phyloP scores from a whole-genome alignment of 2,329 filamentous ascomycete genomes.

The Eurotiales sp. region DNA sequence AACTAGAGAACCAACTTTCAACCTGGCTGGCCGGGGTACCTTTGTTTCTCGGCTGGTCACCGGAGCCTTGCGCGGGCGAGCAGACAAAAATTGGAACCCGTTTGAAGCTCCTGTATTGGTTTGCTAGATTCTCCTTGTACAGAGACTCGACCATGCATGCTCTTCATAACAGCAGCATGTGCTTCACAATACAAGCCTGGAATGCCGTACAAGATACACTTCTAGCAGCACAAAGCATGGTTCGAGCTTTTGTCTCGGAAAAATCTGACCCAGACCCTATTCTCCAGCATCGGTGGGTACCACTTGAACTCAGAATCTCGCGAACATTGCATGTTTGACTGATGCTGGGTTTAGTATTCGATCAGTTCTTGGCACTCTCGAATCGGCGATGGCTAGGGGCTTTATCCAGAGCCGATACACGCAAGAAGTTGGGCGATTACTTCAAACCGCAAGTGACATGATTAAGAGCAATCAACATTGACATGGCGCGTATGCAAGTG shows the following conservation, averaged over 20 bases:
- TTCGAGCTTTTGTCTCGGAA: background rate
- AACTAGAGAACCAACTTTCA: background rate
- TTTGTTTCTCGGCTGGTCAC: slow-evolving; percentile 3
- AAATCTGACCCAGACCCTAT: slow-evolving; percentile 1
- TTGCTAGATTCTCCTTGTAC: slow-evolving; percentile 4
- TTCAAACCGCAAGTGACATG: background rate
- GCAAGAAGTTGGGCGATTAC: background rate
- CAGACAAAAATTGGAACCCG: slow-evolving; percentile 3
- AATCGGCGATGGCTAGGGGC: background rate
- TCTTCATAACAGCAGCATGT: background rate
- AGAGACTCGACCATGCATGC: background rate
- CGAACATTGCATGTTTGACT: background rate
- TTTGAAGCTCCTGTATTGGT: slow-evolving; percentile 3
- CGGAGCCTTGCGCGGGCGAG: background rate
- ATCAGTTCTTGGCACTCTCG: background rate
- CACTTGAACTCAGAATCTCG: background rate
- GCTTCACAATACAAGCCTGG: slow-evolving; percentile 4
- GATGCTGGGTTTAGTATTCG: background rate
- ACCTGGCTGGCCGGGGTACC: slow-evolving; percentile 5
- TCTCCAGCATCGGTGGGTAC: background rate
- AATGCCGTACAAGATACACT: background rate
- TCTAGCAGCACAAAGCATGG: background rate
- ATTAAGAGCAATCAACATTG: background rate
- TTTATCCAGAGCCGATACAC: background rate
- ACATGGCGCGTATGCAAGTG: too few relatives aligned